phyloP scores from a whole-genome alignment of 2,329 filamentous ascomycete genomes.

The Clathrospora elynae region DNA sequence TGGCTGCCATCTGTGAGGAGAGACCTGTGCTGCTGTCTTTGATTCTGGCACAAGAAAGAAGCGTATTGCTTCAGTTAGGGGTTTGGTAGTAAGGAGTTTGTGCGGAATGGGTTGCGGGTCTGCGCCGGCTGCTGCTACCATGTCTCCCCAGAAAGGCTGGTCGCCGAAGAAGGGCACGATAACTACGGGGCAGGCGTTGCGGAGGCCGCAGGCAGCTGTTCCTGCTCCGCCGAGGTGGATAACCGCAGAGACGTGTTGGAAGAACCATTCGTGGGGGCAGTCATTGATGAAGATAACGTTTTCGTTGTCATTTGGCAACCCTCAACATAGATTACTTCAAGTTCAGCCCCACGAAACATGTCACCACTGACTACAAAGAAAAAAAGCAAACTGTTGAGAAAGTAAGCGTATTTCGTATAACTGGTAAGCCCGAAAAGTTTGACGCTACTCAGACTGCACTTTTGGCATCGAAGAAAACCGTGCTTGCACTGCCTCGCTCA shows the following conservation, averaged over 20 bases:
- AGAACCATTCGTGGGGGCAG: constrained; percentile 85
- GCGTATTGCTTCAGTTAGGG: constrained; percentile 31
- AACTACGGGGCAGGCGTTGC: constrained; percentile 74
- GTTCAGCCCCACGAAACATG: too few species aligned
- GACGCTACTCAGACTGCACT: too few species aligned
- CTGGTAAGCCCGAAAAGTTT: too few species aligned
- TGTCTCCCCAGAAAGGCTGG: constrained; percentile 44
- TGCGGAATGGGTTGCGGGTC: constrained; percentile 35
- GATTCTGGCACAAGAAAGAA: constrained; percentile 28
- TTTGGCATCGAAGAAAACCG: background rate
- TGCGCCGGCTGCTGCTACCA: constrained; percentile 39
- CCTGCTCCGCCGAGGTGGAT: constrained; percentile 86
- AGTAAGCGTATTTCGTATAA: too few species aligned
- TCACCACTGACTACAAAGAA: too few species aligned
- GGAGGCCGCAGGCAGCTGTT: constrained; percentile 81
- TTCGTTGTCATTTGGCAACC: constrained; percentile 18
- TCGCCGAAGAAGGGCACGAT: constrained; percentile 73
- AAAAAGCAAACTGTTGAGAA: too few species aligned
- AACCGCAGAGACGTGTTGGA: constrained; percentile 75
- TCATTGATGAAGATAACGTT: constrained; percentile 65
- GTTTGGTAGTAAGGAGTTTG: constrained; percentile 33
- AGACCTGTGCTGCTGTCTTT: constrained; percentile 23
- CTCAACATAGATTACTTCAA: constrained; percentile 22
- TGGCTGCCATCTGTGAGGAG: constrained; percentile 28
- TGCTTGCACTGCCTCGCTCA: background rate